phyloP scores from a whole-genome alignment of 2,329 filamentous ascomycete species.

The Magnaporthiopsis poae region DNA sequence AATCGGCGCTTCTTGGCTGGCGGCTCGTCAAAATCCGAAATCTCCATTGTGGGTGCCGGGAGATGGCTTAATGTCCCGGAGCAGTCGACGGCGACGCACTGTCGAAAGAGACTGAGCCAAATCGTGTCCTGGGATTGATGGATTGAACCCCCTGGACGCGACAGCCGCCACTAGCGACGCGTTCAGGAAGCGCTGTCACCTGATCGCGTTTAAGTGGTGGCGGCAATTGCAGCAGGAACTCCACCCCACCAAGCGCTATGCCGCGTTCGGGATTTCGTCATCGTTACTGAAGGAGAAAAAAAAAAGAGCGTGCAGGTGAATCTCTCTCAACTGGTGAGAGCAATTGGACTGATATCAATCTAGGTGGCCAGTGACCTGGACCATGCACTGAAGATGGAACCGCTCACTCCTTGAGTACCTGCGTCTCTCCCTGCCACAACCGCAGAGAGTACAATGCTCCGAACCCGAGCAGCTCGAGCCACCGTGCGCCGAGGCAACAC shows the following conservation, averaged over 20 bases:
- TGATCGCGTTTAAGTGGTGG: slow-evolving; percentile 24
- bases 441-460: slow-evolving; percentile 1
- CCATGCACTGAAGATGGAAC: neutral
- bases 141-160: neutral
- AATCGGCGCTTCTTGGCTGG: slow-evolving; percentile 26
- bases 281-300: neutral
- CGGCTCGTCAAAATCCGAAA: slow-evolving; percentile 24
- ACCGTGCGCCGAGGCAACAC: neutral
- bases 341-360: neutral
- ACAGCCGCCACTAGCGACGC: slow-evolving; percentile 22
- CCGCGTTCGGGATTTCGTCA: slow-evolving; percentile 7
- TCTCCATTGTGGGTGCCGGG: slow-evolving; percentile 25
- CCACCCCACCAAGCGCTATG: neutral
- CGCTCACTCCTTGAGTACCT: neutral
- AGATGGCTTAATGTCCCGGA: neutral
- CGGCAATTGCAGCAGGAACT: neutral
- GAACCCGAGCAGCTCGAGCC: neutral
- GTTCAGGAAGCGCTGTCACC: slow-evolving; percentile 27
- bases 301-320: neutral
- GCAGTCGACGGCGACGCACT: neutral
- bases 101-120: neutral
- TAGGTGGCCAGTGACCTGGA: neutral
- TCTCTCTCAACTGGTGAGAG: neutral
- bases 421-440: neutral
- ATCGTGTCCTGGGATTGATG: neutral